These are phyloP conservation scores for Candida sojae DNA, from an alignment of 1,139 yeast genomes.

Conservation along the genomic window DNA sequence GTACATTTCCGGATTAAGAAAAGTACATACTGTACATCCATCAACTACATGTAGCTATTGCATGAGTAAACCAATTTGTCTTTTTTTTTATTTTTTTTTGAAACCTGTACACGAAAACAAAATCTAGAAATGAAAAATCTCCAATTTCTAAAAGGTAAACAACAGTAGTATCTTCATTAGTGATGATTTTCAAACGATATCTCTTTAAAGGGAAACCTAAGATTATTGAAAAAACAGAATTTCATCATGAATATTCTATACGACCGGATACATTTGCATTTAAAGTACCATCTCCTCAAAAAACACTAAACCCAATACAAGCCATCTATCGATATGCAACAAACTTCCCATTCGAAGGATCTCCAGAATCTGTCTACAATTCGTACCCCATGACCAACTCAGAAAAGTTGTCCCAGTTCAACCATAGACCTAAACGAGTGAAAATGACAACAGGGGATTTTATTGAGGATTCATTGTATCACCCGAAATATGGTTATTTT, in stretches of 20 bases:
- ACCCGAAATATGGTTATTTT: slow-evolving; percentile 82
- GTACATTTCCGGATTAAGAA: too few relatives aligned
- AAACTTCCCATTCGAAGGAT: slow-evolving; percentile 44
- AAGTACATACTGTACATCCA: too few relatives aligned
- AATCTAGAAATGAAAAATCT: too few relatives aligned
- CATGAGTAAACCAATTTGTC: too few relatives aligned
- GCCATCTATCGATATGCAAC: slow-evolving; percentile 44
- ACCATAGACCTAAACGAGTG: slow-evolving; percentile 57
- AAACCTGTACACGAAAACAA: too few relatives aligned
- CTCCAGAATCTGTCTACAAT: slow-evolving; percentile 45
- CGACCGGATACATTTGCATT: slow-evolving; percentile 52
- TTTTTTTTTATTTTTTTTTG: too few relatives aligned
- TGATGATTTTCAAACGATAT: slow-evolving; percentile 5
- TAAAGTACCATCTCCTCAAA: slow-evolving; percentile 35
- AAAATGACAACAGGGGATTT: slow-evolving; percentile 77
- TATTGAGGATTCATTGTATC: slow-evolving; percentile 82
- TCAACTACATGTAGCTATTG: too few relatives aligned
- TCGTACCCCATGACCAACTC: slow-evolving; percentile 44
- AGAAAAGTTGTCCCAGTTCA: slow-evolving; percentile 45
- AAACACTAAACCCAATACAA: slow-evolving; percentile 33
- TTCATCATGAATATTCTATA: slow-evolving; percentile 48
- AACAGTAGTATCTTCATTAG: too few relatives aligned
- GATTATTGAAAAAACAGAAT: slow-evolving; percentile 24
- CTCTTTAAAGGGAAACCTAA: slow-evolving; percentile 15
- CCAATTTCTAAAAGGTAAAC: too few relatives aligned